Conservation (phyloP, 768 basidiomycete species). For the Sarcodon aspratus region DNA sequence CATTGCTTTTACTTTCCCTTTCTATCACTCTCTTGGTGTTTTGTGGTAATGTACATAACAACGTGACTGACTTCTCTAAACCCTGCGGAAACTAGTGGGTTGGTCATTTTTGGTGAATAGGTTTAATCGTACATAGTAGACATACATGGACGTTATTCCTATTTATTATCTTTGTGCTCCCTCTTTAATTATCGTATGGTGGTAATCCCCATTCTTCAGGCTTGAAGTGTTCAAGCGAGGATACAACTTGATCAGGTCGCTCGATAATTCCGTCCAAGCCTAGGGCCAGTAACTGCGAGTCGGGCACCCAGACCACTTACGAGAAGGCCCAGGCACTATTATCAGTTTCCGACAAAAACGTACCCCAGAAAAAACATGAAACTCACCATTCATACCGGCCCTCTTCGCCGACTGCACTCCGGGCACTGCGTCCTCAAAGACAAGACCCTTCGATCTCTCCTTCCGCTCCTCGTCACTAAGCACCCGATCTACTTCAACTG, state of each 20-base stretch:
- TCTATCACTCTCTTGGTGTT: no score
- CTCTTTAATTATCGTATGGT: conserved; percentile 30
- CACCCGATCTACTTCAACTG: conserved; percentile 20
- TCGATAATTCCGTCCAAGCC: conserved; percentile 27
- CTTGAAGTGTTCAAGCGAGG: conserved; percentile 59
- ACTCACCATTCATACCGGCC: conserved; percentile 77
- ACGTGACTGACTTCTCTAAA: no score
- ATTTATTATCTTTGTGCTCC: no score
- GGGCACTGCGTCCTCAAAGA: conserved; percentile 74
- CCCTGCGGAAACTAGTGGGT: no score
- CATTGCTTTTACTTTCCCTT: no score
- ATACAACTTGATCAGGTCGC: conserved; percentile 45
- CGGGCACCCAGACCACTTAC: conserved; percentile 80
- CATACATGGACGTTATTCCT: no score
- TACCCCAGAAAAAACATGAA: neutral
- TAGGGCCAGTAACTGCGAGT: conserved; percentile 43
- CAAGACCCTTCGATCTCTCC: conserved; percentile 53
- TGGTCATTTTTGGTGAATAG: no score
- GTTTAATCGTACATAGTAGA: no score
- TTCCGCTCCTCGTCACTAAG: conserved; percentile 22
- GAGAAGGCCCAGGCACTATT: neutral
- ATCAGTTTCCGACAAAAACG: neutral
- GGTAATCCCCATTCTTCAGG: conserved; percentile 82
- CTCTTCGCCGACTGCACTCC: conserved; percentile 75
- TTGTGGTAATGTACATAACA: no score